Conservation (phyloP, 2,329 filamentous ascomycete species). For the Colletotrichum noveboracense region DNA sequence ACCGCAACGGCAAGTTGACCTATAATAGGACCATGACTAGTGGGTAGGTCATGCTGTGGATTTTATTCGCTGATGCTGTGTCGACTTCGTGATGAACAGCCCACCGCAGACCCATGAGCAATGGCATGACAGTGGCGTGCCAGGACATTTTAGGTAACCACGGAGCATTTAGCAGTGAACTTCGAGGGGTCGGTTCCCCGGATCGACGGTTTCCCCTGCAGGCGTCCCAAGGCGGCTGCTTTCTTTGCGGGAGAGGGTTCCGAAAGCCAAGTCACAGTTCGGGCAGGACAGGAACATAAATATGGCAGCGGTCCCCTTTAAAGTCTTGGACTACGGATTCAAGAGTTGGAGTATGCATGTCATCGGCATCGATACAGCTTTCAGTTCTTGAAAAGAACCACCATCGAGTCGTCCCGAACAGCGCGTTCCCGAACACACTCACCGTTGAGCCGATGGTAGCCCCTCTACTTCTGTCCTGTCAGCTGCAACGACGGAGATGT, state of each 20-base stretch:
- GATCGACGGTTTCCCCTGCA: slow-evolving; percentile 5
- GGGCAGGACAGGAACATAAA: neutral
- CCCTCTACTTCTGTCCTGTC: neutral
- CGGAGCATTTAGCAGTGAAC: neutral
- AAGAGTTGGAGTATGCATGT: neutral
- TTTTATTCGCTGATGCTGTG: too few relatives aligned
- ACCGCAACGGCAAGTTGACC: too few relatives aligned
- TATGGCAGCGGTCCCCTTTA: neutral
- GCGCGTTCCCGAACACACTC: neutral
- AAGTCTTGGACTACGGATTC: neutral
- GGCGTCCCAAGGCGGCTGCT: neutral
- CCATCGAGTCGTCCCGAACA: neutral
- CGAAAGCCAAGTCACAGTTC: neutral
- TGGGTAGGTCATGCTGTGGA: too few relatives aligned
- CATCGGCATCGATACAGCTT: neutral
- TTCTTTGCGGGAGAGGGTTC: neutral
- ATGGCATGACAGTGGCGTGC: slow-evolving; percentile 2
- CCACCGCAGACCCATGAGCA: neutral
- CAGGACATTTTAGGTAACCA: too few relatives aligned
- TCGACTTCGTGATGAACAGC: too few relatives aligned
- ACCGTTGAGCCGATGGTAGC: neutral
- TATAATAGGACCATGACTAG: too few relatives aligned
- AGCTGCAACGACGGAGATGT: neutral
- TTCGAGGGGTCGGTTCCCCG: neutral
- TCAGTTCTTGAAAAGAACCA: neutral